Base-by-base conservation (phyloP, 2,329 filamentous ascomycete genomes). In the Calycina herbarum region DNA sequence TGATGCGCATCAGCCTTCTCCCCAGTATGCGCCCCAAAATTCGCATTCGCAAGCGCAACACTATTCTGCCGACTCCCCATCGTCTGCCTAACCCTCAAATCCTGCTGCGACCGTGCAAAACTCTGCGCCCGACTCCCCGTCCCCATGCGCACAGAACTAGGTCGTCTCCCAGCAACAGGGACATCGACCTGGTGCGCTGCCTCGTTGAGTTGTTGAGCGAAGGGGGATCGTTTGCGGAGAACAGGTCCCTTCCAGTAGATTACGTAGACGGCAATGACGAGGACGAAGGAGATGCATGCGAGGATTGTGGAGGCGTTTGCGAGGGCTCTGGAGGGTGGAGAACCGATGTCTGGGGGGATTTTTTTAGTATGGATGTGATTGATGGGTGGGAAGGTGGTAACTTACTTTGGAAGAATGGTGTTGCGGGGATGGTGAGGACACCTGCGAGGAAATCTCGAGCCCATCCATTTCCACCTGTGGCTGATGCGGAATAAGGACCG, bases 391-490 rank as follows among this genome's bases (percentile, higher is more conserved):
- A 10, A 31, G 11, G n/a, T 11, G 20, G 54, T 40, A 1, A 67
- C 73, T 70, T 72, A 75, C 73, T 86, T 59, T 77, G 73, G 76
- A 87, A 88, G 77, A 89, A 87, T 0, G 89, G 89, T 0, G 84
- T 84, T 0, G 89, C 86, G 15, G 88, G 89, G 60, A 92, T 81
- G 0, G 89, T 90, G 1, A 91, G 83, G 8, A 92, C 82, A 76
- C 90, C 90, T 1, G 90, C 90, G 0, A 93, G 79, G 77, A 92
- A 88, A 73, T 93, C 90, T 69, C 90, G 83, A 2, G 89, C 83
- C 78, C 89, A 92, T 1, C 89, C 90, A 68, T 93, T 93, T 24
- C 90, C 90, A 51, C 90, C 90, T 0, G 90, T 92, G 0, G 90
- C 90, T 0, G 89, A 91, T 1, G 90, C 89, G 1, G 89, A 86